Evolutionary conservation across 1,284 basidiomycete genomes (phyloP).

Genomic region (Ceratobasidium sp.): DNA sequence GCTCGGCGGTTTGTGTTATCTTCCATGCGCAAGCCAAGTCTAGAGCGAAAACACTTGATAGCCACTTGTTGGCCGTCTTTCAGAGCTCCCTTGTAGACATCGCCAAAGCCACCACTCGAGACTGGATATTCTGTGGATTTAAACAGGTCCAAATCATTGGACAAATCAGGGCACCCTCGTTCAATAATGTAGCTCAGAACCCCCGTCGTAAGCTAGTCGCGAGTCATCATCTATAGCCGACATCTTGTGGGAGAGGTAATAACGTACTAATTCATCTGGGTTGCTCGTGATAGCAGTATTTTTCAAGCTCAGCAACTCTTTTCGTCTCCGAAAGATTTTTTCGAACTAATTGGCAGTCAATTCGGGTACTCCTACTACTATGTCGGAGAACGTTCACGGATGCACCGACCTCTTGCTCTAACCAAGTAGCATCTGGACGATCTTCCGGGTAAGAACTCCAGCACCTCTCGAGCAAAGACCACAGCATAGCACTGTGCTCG

Average conservation of each 20-base stretch:
- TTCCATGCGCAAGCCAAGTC: not conserved
- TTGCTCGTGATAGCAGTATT: too few species aligned
- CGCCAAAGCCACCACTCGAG: not conserved
- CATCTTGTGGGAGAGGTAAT: too few species aligned
- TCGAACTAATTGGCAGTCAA: too few species aligned
- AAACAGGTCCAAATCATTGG: not conserved
- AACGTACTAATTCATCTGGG: too few species aligned
- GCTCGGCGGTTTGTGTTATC: not conserved
- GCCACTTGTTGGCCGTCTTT: not conserved
- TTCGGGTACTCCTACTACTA: too few species aligned
- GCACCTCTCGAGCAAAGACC: constrained; percentile 10
- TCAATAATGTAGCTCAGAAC: not conserved
- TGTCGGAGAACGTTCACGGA: not conserved
- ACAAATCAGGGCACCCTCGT: not conserved
- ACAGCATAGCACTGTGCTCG: not conserved
- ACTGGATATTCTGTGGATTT: not conserved
- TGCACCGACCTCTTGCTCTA: not conserved
- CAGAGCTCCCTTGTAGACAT: not conserved
- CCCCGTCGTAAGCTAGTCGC: too few species aligned
- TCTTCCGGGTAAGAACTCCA: not conserved
- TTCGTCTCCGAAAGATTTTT: too few species aligned
- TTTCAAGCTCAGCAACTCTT: too few species aligned
- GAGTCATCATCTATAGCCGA: too few species aligned
- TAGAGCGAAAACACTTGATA: not conserved
- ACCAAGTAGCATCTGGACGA: not conserved